These are phyloP conservation scores for Penicillium arizonense DNA, from an alignment of 495 filamentous ascomycete genomes.

Conservation along the genomic window DNA sequence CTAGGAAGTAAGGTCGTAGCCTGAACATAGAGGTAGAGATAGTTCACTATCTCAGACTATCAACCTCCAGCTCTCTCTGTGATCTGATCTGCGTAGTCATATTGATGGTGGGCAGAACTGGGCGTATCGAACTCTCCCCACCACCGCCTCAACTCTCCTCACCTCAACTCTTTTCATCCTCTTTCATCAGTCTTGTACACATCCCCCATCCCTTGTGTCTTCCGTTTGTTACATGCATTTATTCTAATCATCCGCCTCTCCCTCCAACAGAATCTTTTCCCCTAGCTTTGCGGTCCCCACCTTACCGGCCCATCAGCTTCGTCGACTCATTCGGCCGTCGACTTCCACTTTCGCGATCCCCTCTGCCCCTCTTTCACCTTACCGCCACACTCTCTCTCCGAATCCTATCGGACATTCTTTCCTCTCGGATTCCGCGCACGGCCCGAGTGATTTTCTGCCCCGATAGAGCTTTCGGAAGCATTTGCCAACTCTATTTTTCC, in stretches of 20 bases:
- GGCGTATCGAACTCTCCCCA: constrained; percentile 18
- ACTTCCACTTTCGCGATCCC: constrained; percentile 6
- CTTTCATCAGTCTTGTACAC: constrained; percentile 5
- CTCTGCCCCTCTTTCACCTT: constrained; percentile 13
- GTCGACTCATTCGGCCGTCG: constrained; percentile 10
- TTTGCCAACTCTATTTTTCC: constrained; percentile 12
- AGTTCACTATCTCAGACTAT: too few species aligned
- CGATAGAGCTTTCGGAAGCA: constrained; percentile 19
- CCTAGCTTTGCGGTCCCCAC: constrained; percentile 21
- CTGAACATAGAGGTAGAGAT: too few species aligned
- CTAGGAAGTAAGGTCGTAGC: too few species aligned
- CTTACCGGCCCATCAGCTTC: constrained; percentile 8
- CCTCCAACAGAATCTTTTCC: neutral
- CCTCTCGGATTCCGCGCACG: constrained; percentile 6
- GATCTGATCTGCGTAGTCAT: too few species aligned
- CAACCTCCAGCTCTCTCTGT: too few species aligned
- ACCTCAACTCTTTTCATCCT: constrained; percentile 10
- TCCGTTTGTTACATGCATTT: neutral
- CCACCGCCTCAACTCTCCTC: constrained; percentile 19
- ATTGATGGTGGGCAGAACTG: too few species aligned
- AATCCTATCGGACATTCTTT: constrained; percentile 17
- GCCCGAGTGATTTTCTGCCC: constrained; percentile 10
- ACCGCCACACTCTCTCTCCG: constrained; percentile 16
- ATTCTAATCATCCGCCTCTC: neutral
- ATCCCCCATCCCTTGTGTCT: neutral